These are phyloP conservation scores for Tillandsia leiboldiana DNA, from an alignment of 176 grass and related monocot species.

Conservation along the genomic window DNA sequence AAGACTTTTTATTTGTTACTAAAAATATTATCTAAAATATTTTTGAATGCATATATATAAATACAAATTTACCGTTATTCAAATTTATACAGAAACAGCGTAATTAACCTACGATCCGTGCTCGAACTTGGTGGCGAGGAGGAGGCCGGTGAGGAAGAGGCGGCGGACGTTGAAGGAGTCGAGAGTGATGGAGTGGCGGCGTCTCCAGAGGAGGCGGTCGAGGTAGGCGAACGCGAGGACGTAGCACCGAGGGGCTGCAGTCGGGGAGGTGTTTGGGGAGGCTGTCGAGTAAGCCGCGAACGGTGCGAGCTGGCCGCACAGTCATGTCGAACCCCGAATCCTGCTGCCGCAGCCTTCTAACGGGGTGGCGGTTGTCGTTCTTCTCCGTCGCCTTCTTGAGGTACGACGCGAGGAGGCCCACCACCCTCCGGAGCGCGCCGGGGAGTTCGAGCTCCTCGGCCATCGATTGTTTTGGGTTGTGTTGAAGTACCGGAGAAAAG, in stretches of 20 bases:
- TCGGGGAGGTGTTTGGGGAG: conserved; percentile 33
- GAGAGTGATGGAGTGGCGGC: conserved; percentile 18
- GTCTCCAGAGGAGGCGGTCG: conserved; percentile 40
- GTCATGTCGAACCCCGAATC: conserved; percentile 37
- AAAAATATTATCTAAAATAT: too few relatives aligned
- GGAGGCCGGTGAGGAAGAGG: conserved; percentile 53
- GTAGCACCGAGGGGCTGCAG: conserved; percentile 53
- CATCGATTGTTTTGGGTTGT: too few relatives aligned
- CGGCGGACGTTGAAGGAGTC: conserved; percentile 55
- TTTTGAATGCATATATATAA: too few relatives aligned
- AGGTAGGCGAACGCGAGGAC: conserved; percentile 56
- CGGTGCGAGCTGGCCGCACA: conserved; percentile 33
- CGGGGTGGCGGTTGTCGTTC: too few relatives aligned
- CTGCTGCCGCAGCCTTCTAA: neutral
- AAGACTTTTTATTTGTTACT: too few relatives aligned
- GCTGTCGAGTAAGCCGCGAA: conserved; percentile 50
- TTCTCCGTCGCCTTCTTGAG: too few relatives aligned
- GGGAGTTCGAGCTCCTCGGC: too few relatives aligned
- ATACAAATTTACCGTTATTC: too few relatives aligned
- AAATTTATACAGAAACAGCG: too few relatives aligned
- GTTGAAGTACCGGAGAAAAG: too few relatives aligned
- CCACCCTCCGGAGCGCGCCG: too few relatives aligned
- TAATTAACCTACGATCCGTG: conserved; percentile 37
- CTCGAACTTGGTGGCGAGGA: conserved; percentile 60
- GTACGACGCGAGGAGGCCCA: too few relatives aligned